These are phyloP conservation scores for Parachaetomium inaequale DNA, from an alignment of 495 filamentous ascomycete genomes.

Conservation along the genomic window DNA sequence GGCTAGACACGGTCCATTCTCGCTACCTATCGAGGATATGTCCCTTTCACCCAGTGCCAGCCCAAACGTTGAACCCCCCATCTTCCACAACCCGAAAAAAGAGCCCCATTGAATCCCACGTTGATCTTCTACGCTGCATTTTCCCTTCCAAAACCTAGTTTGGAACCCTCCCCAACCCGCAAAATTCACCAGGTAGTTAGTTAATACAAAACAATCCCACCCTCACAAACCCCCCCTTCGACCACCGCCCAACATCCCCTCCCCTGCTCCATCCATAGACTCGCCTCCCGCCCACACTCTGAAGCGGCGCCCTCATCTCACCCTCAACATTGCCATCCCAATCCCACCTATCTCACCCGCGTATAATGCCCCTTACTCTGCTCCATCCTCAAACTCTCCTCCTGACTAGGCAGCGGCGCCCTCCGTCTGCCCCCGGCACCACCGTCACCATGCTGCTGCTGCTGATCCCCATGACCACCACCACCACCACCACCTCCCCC, in stretches of 20 bases:
- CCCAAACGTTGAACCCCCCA: not conserved
- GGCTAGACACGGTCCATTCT: not conserved
- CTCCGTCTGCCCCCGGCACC: slow-evolving; percentile 42
- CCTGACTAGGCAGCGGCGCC: slow-evolving; percentile 73
- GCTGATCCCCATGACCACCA: not conserved
- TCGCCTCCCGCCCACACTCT: not conserved
- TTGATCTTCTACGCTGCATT: not conserved
- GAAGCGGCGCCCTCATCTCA: not conserved
- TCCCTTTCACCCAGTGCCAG: not conserved
- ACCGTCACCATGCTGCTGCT: not conserved
- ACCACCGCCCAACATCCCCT: not conserved
- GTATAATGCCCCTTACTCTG: slow-evolving; percentile 64
- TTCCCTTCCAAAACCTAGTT: not conserved
- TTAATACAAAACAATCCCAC: not conserved
- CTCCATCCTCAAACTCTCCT: slow-evolving; percentile 74
- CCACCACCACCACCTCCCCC: not conserved
- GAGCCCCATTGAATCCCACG: not conserved
- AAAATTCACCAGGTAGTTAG: not conserved
- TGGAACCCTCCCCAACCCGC: not conserved
- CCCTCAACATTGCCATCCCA: not conserved
- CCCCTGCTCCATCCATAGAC: not conserved
- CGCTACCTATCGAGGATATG: not conserved
- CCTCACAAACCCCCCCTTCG: not conserved
- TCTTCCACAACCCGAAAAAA: not conserved
- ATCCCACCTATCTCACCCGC: slow-evolving; percentile 44